Base-by-base conservation (phyloP, 2,329 filamentous ascomycete genomes). In the Alternaria angustiovoidea region DNA sequence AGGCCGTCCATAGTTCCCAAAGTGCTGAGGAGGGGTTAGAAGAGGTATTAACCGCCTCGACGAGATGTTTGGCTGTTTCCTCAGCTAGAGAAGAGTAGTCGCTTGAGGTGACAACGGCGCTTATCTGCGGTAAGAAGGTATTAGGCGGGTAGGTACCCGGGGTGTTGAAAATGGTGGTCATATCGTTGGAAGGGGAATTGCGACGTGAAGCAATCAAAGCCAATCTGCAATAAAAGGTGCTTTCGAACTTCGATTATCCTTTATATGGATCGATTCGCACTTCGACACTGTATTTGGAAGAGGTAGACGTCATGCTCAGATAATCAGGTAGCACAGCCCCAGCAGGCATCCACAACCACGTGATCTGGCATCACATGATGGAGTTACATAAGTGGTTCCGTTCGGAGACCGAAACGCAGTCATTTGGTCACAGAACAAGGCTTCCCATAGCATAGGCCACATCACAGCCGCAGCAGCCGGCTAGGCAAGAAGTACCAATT, bases 1-100 rank as follows among this genome's bases (percentile, higher is more conserved):
- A 51, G 38, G 54, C 54, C 11, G 51, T 47, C 54, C 46, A 57
- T 16, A 57, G 34, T 28, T 57, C n/a, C 38, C 47, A 57, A 2
- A 46, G 28, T 2, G 38, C 28, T 0, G 30, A 7, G 36, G 16
- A 8, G 16, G 47, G 47, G 8, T 44, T 3, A 14, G 22, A 4
- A 7, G 24, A 32, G 11, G 46, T 12, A 18, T 28, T 24, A 38
- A 57, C 20, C 5, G 46, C 9, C 1, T 41, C 20, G 20, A 57
- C 24, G 9, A 55, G 28, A 0, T 47, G 3, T 24, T 24, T 26
- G 3, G 43, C 53, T 9, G n/a, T 24, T 18, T 48, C 0, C 3
- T 5, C 12, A 0, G 22, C 30, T 2, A 48, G 6, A 14, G n/a
- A 16, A 9, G 44, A 12, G 44, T 47, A 46, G 12, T 7, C 7